These are phyloP conservation scores for Sphaerobolus stellatus DNA, from an alignment of 1,284 basidiomycete genomes.

Conservation along the genomic window DNA sequence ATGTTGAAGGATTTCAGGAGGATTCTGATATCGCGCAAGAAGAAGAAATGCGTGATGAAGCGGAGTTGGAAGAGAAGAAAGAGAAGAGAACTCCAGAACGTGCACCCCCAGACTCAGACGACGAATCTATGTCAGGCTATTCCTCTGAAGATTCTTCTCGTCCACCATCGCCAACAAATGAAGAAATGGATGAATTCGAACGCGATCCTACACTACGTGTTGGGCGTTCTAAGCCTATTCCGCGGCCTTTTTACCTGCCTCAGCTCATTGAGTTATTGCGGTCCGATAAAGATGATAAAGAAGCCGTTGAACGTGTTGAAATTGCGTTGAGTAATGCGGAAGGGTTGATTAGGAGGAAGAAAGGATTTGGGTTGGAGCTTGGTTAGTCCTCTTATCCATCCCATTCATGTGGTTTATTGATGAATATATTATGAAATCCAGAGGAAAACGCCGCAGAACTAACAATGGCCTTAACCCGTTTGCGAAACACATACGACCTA, in stretches of 20 bases:
- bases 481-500: conserved; percentile 85
- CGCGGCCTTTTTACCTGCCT: conserved; percentile 78
- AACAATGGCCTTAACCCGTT: conserved; percentile 65
- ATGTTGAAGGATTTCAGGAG: conserved; percentile 14
- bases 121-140: conserved; percentile 84
- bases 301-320: conserved; percentile 75
- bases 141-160: conserved; percentile 63
- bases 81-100: not conserved
- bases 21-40: conserved; percentile 13
- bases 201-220: conserved; percentile 76
- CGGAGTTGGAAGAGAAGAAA: not conserved
- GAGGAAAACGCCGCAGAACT: conserved; percentile 90
- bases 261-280: conserved; percentile 76
- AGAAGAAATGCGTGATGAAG: not conserved
- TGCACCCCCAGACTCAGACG: conserved; percentile 40
- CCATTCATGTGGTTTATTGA: not conserved
- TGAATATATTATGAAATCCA: conserved; percentile 27
- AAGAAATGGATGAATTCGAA: conserved; percentile 80
- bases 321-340: conserved; percentile 78
- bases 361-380: conserved; percentile 80
- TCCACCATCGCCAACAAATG: conserved; percentile 74
- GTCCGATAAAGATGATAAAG: conserved; percentile 54
- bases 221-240: conserved; percentile 57
- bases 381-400: conserved; percentile 47
- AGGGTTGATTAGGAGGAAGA: conserved; percentile 78